A percentile compares a stretch with the other conserved stretches of the same genome.
Evolutionary conservation across 345 rosid species (phyloP).

Genomic region (Heritiera littoralis): DNA sequence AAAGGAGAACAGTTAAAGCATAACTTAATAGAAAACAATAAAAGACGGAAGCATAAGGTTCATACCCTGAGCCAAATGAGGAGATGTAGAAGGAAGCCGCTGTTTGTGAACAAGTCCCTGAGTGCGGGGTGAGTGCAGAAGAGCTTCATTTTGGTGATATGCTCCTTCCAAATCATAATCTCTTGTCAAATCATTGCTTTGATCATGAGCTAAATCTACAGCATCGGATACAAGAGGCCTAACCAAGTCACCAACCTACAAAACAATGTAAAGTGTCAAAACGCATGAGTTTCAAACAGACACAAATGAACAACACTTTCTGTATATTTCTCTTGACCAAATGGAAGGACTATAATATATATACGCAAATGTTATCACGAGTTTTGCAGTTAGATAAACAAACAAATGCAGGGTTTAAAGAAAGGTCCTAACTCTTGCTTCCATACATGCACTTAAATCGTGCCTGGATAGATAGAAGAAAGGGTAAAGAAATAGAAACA

Average conservation of each 20-base stretch:
- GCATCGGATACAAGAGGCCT: slow-evolving; percentile 68
- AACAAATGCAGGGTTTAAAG: too few species aligned
- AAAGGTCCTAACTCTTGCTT: too few species aligned
- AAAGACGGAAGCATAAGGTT: slow-evolving; percentile 6
- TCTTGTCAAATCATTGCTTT: slow-evolving; percentile 54
- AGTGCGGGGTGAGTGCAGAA: slow-evolving; percentile 45
- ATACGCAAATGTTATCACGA: too few species aligned
- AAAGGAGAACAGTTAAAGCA: slow-evolving; percentile 16
- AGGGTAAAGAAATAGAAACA: too few species aligned
- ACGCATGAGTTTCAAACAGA: neutral
- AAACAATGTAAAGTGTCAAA: slow-evolving; percentile 1
- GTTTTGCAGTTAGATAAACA: too few species aligned
- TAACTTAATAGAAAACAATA: slow-evolving; percentile 9
- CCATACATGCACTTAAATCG: too few species aligned
- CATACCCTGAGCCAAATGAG: slow-evolving; percentile 47
- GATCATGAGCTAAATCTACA: slow-evolving; percentile 42
- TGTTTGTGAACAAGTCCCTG: slow-evolving; percentile 64
- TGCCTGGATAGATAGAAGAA: too few species aligned
- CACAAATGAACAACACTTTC: neutral
- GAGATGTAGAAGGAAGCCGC: slow-evolving; percentile 55
- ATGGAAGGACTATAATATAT: neutral
- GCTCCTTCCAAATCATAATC: slow-evolving; percentile 70
- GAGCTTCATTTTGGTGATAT: slow-evolving; percentile 59
- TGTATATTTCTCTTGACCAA: neutral
- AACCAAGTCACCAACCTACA: slow-evolving; percentile 63